These are phyloP conservation scores for Prunus campanulata DNA, from an alignment of 306 rosid genomes.

Conservation along the genomic window DNA sequence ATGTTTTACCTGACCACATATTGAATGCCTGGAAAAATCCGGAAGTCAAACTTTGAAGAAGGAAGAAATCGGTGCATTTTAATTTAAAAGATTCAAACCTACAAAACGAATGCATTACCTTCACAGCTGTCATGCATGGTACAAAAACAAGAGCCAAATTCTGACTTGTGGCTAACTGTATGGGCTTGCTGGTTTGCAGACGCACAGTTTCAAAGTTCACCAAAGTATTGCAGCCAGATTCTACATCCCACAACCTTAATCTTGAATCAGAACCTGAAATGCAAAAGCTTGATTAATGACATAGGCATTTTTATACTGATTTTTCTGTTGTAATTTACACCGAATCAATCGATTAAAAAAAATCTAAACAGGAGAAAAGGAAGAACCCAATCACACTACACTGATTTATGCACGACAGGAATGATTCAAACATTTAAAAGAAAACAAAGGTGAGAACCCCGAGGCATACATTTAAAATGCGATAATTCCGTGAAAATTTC, in stretches of 20 bases:
- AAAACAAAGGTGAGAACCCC: background rate
- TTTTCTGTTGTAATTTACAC: background rate
- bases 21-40: conserved; percentile 64
- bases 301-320: background rate
- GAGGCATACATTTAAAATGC: background rate
- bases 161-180: conserved; percentile 80
- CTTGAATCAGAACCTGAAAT: conserved; percentile 90
- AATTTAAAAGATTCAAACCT: conserved; percentile 6
- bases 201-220: conserved; percentile 92
- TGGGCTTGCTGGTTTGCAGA: conserved; percentile 78
- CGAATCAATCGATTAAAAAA: background rate
- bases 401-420: background rate
- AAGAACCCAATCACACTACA: background rate
- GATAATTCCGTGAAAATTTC: background rate
- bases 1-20: conserved; percentile 80
- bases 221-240: conserved; percentile 90
- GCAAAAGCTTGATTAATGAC: conserved; percentile 9
- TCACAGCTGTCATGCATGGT: conserved; percentile 94
- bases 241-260: conserved; percentile 85
- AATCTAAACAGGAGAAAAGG: background rate
- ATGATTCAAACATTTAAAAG: background rate
- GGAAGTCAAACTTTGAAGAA: conserved; percentile 7
- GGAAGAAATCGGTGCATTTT: conserved; percentile 3
- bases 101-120: conserved; percentile 38
- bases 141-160: conserved; percentile 71